phyloP scores from a whole-genome alignment of 257 asterid genomes.

The Penstemon davidsonii region DNA sequence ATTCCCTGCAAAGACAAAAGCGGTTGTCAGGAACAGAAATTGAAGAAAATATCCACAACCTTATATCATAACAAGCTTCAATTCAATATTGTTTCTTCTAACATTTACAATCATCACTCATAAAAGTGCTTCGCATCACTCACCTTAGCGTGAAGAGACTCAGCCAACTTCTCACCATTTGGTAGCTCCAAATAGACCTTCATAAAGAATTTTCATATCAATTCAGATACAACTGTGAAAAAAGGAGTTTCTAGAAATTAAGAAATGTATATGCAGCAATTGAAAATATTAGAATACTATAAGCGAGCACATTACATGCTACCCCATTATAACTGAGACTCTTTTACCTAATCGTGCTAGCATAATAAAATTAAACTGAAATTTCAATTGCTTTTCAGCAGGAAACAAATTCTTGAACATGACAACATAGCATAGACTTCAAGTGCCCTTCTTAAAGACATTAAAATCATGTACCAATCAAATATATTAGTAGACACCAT shows the following conservation, averaged over 20 bases:
- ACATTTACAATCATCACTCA: constrained; percentile 17
- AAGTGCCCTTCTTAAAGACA: no score
- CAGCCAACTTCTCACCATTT: constrained; percentile 76
- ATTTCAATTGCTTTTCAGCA: no score
- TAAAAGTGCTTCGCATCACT: constrained; percentile 16
- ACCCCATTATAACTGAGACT: not conserved
- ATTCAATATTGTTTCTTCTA: constrained; percentile 5
- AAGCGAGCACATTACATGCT: not conserved
- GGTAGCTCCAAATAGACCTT: constrained; percentile 94
- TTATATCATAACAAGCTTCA: constrained; percentile 16
- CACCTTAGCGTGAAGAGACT: constrained; percentile 87
- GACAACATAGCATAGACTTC: no score
- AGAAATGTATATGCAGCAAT: not conserved
- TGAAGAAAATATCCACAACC: constrained; percentile 24
- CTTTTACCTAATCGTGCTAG: no score
- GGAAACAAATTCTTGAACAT: no score
- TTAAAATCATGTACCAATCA: no score
- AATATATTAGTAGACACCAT: no score
- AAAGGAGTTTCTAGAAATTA: not conserved
- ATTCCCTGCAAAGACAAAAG: constrained; percentile 64
- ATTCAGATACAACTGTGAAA: constrained; percentile 17
- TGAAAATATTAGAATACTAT: not conserved
- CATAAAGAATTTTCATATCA: constrained; percentile 31
- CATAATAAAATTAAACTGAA: no score
- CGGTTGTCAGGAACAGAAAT: constrained; percentile 11